These are phyloP conservation scores for Fusarium austroafricanum DNA, from an alignment of 2,329 filamentous ascomycete species.

Conservation along the genomic window DNA sequence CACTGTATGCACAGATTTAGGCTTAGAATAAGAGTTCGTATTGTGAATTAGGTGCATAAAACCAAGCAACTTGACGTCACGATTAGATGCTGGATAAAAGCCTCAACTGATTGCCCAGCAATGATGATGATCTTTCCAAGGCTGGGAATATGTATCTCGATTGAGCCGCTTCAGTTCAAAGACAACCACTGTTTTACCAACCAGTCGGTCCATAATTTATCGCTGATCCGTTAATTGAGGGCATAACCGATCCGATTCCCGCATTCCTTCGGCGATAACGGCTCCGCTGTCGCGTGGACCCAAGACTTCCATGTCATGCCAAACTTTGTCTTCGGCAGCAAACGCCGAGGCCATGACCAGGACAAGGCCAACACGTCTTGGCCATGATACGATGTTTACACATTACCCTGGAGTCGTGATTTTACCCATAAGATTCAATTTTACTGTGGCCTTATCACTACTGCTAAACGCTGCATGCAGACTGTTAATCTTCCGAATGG, in stretches of 20 bases:
- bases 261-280: slow-evolving; percentile 1
- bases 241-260: slow-evolving; percentile 20
- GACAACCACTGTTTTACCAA: no score
- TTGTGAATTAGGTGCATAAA: slow-evolving; percentile 20
- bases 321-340: slow-evolving; percentile 12
- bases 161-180: no score
- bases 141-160: no score
- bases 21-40: slow-evolving; percentile 15
- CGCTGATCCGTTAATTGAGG: slow-evolving; percentile 2
- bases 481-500: background rate
- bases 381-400: slow-evolving; percentile 10
- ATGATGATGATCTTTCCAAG: no score
- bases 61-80: slow-evolving; percentile 20
- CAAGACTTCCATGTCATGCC: background rate
- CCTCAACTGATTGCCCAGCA: background rate
- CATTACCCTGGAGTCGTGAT: slow-evolving; percentile 13
- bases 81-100: slow-evolving; percentile 11
- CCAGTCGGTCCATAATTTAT: slow-evolving; percentile 13
- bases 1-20: background rate
- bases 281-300: slow-evolving; percentile 15
- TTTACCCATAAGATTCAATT: background rate
- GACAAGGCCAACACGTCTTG: background rate
- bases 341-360: slow-evolving; percentile 2
- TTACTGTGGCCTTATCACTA: background rate
- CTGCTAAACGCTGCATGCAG: background rate